Percentiles rank a stretch among this genome's conserved stretches.
Conservation (phyloP, 257 asterid genomes). For the Avicennia marina region DNA sequence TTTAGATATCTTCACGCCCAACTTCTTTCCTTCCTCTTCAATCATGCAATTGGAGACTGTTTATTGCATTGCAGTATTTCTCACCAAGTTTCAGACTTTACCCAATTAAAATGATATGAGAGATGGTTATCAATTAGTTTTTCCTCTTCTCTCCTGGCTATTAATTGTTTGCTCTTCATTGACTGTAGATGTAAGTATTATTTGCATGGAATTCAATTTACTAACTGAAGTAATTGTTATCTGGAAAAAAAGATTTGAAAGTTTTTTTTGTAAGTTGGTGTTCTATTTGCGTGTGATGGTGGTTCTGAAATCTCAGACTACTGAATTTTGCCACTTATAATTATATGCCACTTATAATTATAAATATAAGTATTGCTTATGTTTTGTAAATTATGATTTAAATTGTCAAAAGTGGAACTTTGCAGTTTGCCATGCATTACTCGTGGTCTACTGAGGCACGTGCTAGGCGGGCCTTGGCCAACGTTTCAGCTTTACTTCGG, state of each 20-base stretch:
- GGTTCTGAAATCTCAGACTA: too few species aligned
- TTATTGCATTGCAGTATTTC: too few species aligned
- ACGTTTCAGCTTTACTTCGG: conserved; percentile 91
- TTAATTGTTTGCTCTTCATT: not conserved
- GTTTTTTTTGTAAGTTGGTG: too few species aligned
- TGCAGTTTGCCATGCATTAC: conserved; percentile 98
- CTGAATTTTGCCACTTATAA: too few species aligned
- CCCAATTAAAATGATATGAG: not conserved
- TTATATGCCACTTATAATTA: too few species aligned
- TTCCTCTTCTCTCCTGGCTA: not conserved
- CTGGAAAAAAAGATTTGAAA: conserved; percentile 4
- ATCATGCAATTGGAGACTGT: too few species aligned
- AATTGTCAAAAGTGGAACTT: conserved; percentile 17
- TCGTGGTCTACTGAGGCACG: conserved; percentile 99
- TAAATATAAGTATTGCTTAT: not conserved
- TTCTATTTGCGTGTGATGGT: too few species aligned
- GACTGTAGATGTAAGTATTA: not conserved
- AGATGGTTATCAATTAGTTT: not conserved
- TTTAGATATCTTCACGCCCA: too few species aligned
- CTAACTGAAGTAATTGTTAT: not conserved
- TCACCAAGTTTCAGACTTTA: not conserved
- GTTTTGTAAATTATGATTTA: conserved; percentile 4
- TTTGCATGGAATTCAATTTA: not conserved
- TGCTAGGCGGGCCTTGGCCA: conserved; percentile 90
- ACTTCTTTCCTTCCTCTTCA: too few species aligned